Conservation (phyloP, 2,329 filamentous ascomycete species). For the Chaetothyriales sp. region DNA sequence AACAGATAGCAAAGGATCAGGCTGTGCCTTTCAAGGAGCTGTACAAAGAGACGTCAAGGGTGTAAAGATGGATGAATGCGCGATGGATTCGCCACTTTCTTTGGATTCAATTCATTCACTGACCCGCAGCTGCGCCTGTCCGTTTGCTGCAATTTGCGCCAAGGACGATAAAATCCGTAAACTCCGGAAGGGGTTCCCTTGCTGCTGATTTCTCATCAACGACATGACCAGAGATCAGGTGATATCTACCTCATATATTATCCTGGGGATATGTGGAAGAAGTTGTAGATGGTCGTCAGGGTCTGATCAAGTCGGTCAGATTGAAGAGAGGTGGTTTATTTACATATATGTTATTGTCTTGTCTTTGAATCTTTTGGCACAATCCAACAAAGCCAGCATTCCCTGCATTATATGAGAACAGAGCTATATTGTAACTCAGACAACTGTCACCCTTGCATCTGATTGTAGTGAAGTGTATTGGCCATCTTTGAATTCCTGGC, state of each 20-base stretch:
- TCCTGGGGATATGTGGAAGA: background rate
- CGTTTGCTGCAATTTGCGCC: background rate
- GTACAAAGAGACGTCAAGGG: background rate
- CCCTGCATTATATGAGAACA: background rate
- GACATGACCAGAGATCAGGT: too few relatives aligned
- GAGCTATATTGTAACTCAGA: background rate
- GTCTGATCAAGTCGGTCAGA: background rate
- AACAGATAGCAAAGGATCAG: background rate
- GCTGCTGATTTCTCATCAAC: too few relatives aligned
- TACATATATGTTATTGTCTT: background rate
- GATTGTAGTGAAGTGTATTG: conserved; percentile 21
- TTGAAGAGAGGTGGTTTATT: background rate
- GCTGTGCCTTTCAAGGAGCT: background rate
- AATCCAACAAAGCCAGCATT: background rate
- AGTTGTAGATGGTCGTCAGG: background rate
- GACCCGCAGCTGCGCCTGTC: background rate
- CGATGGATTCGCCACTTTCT: background rate
- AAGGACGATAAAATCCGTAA: background rate
- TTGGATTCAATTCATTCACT: background rate
- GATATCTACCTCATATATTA: too few relatives aligned
- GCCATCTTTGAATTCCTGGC: conserved; percentile 34
- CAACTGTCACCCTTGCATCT: background rate
- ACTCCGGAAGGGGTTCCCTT: background rate
- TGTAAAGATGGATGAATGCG: background rate
- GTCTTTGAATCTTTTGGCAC: background rate